A percentile compares a stretch with the other conserved stretches of the same genome.
phyloP scores from a whole-genome alignment of 495 filamentous ascomycete genomes.

The Penicillium argentinense region DNA sequence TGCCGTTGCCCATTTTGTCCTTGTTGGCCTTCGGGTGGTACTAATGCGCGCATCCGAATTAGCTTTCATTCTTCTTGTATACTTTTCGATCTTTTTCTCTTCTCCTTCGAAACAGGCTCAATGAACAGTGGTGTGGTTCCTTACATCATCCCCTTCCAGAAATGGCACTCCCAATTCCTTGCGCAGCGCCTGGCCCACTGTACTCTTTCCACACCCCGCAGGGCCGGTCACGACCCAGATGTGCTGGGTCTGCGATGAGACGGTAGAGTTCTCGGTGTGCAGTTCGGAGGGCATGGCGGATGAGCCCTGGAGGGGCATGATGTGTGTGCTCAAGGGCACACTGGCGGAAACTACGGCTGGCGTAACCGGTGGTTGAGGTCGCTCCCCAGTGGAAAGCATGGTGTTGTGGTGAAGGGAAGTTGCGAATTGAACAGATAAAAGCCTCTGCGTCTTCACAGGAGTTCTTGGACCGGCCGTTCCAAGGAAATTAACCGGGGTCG shows the following conservation, averaged over 20 bases:
- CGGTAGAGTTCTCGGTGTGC: conserved; percentile 13
- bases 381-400: conserved; percentile 49
- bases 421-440: neutral
- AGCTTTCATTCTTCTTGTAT: conserved; percentile 11
- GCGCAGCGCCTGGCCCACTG: conserved; percentile 78
- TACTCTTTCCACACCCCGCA: conserved; percentile 94
- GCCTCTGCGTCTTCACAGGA: neutral
- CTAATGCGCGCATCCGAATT: conserved; percentile 43
- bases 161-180: conserved; percentile 71
- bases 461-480: neutral
- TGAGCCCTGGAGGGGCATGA: conserved; percentile 20
- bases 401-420: conserved; percentile 17
- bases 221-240: conserved; percentile 99
- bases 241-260: conserved; percentile 57
- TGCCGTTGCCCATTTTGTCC: conserved; percentile 87
- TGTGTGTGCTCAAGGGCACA: conserved; percentile 17
- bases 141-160: conserved; percentile 94
- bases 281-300: conserved; percentile 25
- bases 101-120: neutral
- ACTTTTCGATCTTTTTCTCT: conserved; percentile 9
- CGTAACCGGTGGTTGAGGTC: conserved; percentile 30
- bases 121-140: conserved; percentile 28
- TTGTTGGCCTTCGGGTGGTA: conserved; percentile 84
- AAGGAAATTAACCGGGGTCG: conserved; percentile 13
- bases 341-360: conserved; percentile 21